Base-by-base conservation (phyloP, 208 protist genomes). In the Angomonas ambiguus region DNA sequence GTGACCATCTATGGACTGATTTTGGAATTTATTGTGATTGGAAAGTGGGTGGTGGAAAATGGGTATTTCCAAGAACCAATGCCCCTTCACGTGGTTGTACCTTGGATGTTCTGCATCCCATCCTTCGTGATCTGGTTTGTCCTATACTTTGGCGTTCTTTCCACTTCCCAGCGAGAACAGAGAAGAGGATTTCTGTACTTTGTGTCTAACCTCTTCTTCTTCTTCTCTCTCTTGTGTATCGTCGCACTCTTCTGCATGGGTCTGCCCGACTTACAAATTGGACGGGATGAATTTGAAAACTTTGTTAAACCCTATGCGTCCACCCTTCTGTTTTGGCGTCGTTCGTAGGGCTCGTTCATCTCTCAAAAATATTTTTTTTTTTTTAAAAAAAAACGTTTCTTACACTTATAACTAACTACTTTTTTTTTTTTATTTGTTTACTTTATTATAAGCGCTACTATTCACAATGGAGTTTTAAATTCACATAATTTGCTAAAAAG, bases 201-300 rank as follows among this genome's bases (percentile, higher is more conserved):
- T 3, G 1, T 42, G 2, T 71, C 86, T 28, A 86, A 91, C 62
- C 0, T 78, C 41, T 79, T 93, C 42, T 93, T 92, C 45, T 95
- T 88, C 65, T 51, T 45, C 16, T 61, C 83, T 4, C 70, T 69
- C 34, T 11, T 67, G 38, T 82, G 65, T 32, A 60, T 95, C 16
- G 31, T 93, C 10, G 80, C 48, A 16, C 60, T 95, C 6, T 90
- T 92, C 41, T 45, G 75, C 24, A 95, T 95, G 90, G 87, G 79
- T 8, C 59, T 92, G 63, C 87, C 90, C 0, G 90, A 95, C 64
- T 59, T 93, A 30, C 85, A 93, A 65, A 63, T 91, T 28, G 82
- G 85, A 0, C 80, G 85, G n/a, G 51, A 24, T 3, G 13, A 55
- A 18, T 95, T 95, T 64, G 78, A 91, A 53, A 16, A 60, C 3